Percentiles rank a stretch among this genome's conserved stretches.
Evolutionary conservation across 2,329 filamentous ascomycete species (phyloP).

Genomic region (Plenodomus biglobosus): DNA sequence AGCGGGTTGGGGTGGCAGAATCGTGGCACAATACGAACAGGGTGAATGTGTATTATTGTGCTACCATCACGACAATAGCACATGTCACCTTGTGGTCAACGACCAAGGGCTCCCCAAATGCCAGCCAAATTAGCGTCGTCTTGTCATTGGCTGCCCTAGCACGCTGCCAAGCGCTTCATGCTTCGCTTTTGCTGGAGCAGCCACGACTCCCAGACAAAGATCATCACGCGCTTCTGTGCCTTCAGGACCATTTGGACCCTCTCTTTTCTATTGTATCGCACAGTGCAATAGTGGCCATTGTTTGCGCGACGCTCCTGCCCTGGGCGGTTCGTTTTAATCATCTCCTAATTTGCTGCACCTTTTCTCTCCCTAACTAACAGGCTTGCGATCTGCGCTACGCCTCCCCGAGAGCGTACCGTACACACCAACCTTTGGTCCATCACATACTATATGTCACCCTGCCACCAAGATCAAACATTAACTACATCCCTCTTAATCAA

Average conservation of each 20-base stretch:
- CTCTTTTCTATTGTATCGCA: conserved; percentile 19
- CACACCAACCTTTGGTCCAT: conserved; percentile 23
- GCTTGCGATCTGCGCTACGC: conserved; percentile 40
- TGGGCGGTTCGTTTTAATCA: conserved; percentile 25
- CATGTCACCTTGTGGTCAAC: conserved; percentile 6
- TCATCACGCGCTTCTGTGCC: conserved; percentile 34
- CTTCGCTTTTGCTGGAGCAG: conserved; percentile 36
- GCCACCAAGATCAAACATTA: conserved; percentile 8
- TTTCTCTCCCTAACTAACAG: conserved; percentile 37
- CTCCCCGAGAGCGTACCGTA: conserved; percentile 31
- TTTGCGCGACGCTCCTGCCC: conserved; percentile 13
- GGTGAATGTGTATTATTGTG: neutral
- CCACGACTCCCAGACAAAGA: conserved; percentile 41
- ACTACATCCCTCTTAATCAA: conserved; percentile 11
- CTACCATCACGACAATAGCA: conserved; percentile 1
- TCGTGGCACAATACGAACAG: neutral
- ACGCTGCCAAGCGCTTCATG: conserved; percentile 26
- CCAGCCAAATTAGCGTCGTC: conserved; percentile 24
- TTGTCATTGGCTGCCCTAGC: conserved; percentile 24
- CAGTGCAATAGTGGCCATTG: conserved; percentile 13
- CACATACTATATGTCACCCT: conserved; percentile 15
- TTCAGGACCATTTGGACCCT: conserved; percentile 13
- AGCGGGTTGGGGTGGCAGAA: neutral
- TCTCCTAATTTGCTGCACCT: conserved; percentile 20
- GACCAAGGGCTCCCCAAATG: conserved; percentile 20